A percentile compares a stretch with the other conserved stretches of the same genome.
These are phyloP conservation scores for Tanacetum coccineum DNA, from an alignment of 129 eudicot genomes.

Conservation along the genomic window DNA sequence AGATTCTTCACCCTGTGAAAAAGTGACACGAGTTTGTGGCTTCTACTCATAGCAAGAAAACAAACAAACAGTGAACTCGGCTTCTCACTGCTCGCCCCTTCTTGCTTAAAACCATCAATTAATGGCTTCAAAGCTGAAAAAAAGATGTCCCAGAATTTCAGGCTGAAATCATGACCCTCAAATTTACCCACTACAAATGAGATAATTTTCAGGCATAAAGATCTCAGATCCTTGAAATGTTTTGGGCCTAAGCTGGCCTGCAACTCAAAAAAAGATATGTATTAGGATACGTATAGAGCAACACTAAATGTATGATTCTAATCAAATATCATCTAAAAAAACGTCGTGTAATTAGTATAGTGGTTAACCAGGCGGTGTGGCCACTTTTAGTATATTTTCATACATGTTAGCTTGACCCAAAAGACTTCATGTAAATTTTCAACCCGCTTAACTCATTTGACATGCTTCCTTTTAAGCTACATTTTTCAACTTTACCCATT, in stretches of 20 bases:
- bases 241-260: slow-evolving; percentile 50
- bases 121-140: slow-evolving; percentile 67
- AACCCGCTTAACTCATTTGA: not conserved
- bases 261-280: slow-evolving; percentile 22
- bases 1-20: slow-evolving; percentile 58
- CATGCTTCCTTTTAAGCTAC: too few relatives aligned
- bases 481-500: not conserved
- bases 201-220: slow-evolving; percentile 80
- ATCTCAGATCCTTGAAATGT: slow-evolving; percentile 76
- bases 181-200: slow-evolving; percentile 56
- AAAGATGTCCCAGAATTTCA: slow-evolving; percentile 78
- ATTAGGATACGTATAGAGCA: too few relatives aligned
- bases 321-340: not conserved
- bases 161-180: slow-evolving; percentile 59
- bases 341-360: not conserved
- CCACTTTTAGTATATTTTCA: too few relatives aligned
- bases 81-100: slow-evolving; percentile 87
- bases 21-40: slow-evolving; percentile 59
- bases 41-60: slow-evolving; percentile 88
- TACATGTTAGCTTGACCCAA: too few relatives aligned
- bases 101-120: slow-evolving; percentile 67
- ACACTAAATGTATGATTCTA: too few relatives aligned
- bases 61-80: slow-evolving; percentile 88
- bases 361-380: not conserved
- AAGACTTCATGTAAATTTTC: not conserved